Evolutionary conservation across 1,284 basidiomycete species (phyloP), one percentile per base, ranked within the genome.

Genomic region (Irpex sp.): DNA sequence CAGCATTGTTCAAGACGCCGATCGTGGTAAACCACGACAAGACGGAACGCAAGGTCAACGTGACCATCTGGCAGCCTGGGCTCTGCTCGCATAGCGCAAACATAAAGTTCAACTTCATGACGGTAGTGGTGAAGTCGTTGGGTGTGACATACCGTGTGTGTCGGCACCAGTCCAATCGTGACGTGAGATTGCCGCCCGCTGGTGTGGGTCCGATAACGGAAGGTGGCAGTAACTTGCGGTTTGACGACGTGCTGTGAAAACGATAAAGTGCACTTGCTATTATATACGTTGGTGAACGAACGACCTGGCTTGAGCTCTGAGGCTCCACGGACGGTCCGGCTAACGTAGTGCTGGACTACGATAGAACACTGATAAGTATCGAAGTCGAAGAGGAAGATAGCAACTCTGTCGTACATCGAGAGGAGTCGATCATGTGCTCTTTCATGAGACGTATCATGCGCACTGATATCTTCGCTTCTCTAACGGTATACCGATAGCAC

Each of bases 61-160:
- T 37, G 33, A 64, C 17, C 61, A 62, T 62, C 15, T 58, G 17
- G 17, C 53, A 55, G 31, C 6, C 53, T 13, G 53, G 13, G 31
- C 19, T 35, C 8, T 55, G 53, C 7, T 7, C n/a, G 33, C 53
- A 55, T 6, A 55, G 33, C 5, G 53, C 31, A 9, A 33, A 5
- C 21, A 55, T 31, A 33, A 55, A 33, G 53, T 26, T 35, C 21
- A 55, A 26, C 53, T 55, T 55, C 53, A 55, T 55, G 15, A 26
- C n/a, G 53, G 53, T 17, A 21, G 53, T 13, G 11, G 53, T 26
- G 13, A 26, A 55, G 17, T 7, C 17, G 7, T 8, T 2, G 49
- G 17, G n/a, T 19, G 31, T 55, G 53, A 55, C 53, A 35, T 55
- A 55, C 53, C 53, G 53, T 55, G 53, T 15, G 49, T 50, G 17